phyloP scores from a whole-genome alignment of 495 filamentous ascomycete species.

The Hypoxylon cercidicola region DNA sequence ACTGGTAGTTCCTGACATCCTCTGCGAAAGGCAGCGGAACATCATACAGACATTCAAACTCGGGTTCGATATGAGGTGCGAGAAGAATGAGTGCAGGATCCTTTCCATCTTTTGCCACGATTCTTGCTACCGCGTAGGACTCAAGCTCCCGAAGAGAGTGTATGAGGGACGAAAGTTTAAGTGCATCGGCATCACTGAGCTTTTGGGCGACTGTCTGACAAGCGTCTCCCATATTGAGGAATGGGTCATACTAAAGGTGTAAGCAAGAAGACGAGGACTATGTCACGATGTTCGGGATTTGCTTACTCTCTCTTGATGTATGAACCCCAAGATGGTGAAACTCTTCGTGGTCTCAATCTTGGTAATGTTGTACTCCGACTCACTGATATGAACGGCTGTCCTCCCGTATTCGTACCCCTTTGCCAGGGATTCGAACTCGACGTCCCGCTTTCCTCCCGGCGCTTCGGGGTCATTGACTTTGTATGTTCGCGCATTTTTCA shows the following conservation, averaged over 20 bases:
- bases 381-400: constrained; percentile 88
- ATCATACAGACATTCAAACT: constrained; percentile 90
- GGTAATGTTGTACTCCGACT: constrained; percentile 83
- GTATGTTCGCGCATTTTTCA: constrained; percentile 80
- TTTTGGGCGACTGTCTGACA: constrained; percentile 78
- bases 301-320: constrained; percentile 75
- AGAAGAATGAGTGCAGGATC: constrained; percentile 83
- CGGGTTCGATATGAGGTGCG: constrained; percentile 81
- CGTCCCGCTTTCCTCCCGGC: constrained; percentile 83
- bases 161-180: constrained; percentile 90
- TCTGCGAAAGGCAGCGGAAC: constrained; percentile 94
- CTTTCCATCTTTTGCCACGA: constrained; percentile 83
- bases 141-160: constrained; percentile 88
- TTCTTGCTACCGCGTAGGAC: constrained; percentile 85
- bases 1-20: constrained; percentile 87
- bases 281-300: not conserved
- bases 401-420: constrained; percentile 95
- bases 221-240: constrained; percentile 82
- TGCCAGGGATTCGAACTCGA: constrained; percentile 83
- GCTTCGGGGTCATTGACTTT: constrained; percentile 77
- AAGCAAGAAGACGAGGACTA: constrained; percentile 8
- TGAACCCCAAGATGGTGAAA: constrained; percentile 87
- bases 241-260: constrained; percentile 77
- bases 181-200: constrained; percentile 75
- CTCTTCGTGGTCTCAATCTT: constrained; percentile 78